Evolutionary conservation across 2,329 filamentous ascomycete species (phyloP), one percentile per base, ranked within the genome.

Genomic region (Phialocephala sp.): DNA sequence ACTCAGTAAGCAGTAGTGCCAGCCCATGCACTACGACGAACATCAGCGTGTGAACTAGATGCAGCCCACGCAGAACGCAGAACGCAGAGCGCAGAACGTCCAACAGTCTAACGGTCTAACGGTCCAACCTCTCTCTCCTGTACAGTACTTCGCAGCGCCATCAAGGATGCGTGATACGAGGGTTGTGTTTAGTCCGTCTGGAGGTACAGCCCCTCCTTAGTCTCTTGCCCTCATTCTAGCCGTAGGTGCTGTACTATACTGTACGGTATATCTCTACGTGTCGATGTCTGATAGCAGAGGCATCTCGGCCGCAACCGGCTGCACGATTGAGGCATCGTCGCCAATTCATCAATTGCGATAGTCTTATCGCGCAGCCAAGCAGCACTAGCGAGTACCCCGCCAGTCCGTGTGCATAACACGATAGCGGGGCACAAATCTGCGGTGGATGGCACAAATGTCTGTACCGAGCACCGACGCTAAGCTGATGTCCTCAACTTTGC

Each of bases 261-360:
- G 37, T 18, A 12, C 37, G 11, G 9, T 47, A 4, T 47, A 20
- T 32, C 24, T 52, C 47, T 20, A 52, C 47, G 47, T 52, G 47
- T 52, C 47, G 47, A 12, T 52, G 47, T 52, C 47, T 52, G 22
- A 52, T 52, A 32, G 50, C 27, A 15, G 50, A 54, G 24, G 35
- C 15, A 54, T 32, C 14, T 54, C 27, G 50, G 27, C 50, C 50
- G 50, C 14, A 22, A 54, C 22, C 50, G 24, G 50, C 24, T 15
- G 12, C 27, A 32, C 27, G 27, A 32, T 32, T 32, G 27, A 32
- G 3, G 27, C 27, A 32, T 32, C 27, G 27, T 32, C 27, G 27
- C 27, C 27, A 32, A 6, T 32, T 32, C 27, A 32, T n/a, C 4
- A 18, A 18, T 14, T 41, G 37, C 37, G 37, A 41, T 41, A 12